phyloP scores from a whole-genome alignment of 176 grass and related monocot genomes.

The Pharus latifolius region DNA sequence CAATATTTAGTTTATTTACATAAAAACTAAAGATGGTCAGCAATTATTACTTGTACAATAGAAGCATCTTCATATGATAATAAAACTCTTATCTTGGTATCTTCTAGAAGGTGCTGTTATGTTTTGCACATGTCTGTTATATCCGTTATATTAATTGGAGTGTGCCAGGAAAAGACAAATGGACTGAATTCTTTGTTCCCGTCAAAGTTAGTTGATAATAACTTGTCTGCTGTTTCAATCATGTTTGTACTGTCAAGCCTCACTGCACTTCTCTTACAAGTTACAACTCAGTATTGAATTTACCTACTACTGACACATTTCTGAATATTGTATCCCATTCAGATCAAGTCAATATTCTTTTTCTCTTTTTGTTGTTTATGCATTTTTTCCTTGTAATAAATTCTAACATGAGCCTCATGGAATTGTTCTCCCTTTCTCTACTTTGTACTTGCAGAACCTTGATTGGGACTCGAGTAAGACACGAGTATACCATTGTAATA shows the following conservation, averaged over 20 bases:
- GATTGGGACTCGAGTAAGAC: conserved; percentile 42
- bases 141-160: too few relatives aligned
- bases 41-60: background rate
- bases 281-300: too few relatives aligned
- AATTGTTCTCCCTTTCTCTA: background rate
- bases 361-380: background rate
- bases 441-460: conserved; percentile 36
- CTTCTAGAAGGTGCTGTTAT: background rate
- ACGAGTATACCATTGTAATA: conserved; percentile 51
- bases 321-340: background rate
- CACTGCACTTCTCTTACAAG: too few relatives aligned
- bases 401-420: background rate
- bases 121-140: background rate
- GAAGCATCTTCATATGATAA: background rate
- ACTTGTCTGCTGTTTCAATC: background rate
- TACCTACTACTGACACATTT: too few relatives aligned
- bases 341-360: too few relatives aligned
- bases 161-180: background rate
- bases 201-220: too few relatives aligned
- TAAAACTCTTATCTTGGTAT: background rate
- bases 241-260: background rate
- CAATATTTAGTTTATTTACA: background rate
- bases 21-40: background rate
- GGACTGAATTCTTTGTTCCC: too few relatives aligned
- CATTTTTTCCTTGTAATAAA: background rate